Conservation (phyloP, 495 filamentous ascomycete species). For the Lophiostoma macrostomum region DNA sequence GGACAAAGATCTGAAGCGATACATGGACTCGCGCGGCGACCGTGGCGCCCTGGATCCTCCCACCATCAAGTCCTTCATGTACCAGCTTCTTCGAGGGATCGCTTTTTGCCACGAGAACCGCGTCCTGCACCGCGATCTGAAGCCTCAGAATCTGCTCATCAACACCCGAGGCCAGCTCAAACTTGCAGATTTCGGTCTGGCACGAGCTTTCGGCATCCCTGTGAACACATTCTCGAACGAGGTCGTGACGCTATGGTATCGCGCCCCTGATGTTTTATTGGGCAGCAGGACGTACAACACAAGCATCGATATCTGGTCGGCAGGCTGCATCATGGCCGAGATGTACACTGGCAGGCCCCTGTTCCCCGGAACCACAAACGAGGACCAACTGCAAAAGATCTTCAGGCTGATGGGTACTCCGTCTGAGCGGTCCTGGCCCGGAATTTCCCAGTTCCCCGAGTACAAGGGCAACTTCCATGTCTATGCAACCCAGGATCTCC, state of each 20-base stretch:
- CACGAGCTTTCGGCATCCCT: slow-evolving; percentile 83
- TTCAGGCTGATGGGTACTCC: slow-evolving; percentile 86
- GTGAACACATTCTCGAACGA: slow-evolving; percentile 85
- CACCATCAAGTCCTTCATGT: slow-evolving; percentile 99
- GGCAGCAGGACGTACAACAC: slow-evolving; percentile 87
- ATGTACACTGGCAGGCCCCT: slow-evolving; percentile 79
- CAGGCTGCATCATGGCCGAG: slow-evolving; percentile 91
- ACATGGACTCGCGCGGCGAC: slow-evolving; percentile 96
- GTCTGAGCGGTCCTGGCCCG: slow-evolving; percentile 93
- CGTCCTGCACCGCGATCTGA: slow-evolving; percentile 95
- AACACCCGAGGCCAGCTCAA: slow-evolving; percentile 94
- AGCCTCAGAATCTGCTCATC: slow-evolving; percentile 96
- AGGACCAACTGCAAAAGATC: slow-evolving; percentile 78
- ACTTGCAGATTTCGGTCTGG: slow-evolving; percentile 95
- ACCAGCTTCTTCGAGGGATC: slow-evolving; percentile 84
- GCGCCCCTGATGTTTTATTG: slow-evolving; percentile 79
- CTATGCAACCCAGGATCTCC: slow-evolving; percentile 89
- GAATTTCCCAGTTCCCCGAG: slow-evolving; percentile 81
- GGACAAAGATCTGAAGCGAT: slow-evolving; percentile 87
- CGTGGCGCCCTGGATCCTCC: slow-evolving; percentile 80
- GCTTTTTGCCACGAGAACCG: slow-evolving; percentile 98
- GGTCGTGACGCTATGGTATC: slow-evolving; percentile 96
- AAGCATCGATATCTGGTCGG: slow-evolving; percentile 91
- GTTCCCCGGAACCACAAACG: slow-evolving; percentile 76
- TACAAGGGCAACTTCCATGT: slow-evolving; percentile 93